These are phyloP conservation scores for Cryphonectria parasitica DNA, from an alignment of 2,329 filamentous ascomycete genomes.

Conservation along the genomic window DNA sequence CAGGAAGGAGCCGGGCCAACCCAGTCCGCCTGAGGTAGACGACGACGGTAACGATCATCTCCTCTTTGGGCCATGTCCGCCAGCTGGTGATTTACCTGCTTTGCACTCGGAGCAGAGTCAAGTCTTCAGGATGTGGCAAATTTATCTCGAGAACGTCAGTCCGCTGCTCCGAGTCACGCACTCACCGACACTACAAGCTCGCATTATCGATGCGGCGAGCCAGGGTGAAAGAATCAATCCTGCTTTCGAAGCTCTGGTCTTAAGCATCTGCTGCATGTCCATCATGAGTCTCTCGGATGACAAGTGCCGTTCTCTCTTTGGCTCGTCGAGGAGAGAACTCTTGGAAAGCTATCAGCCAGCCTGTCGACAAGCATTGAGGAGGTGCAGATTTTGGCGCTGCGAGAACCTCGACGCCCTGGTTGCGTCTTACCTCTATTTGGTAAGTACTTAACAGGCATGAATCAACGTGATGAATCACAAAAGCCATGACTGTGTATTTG, in stretches of 20 bases:
- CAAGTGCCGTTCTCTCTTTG: constrained; percentile 49
- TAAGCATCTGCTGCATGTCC: constrained; percentile 53
- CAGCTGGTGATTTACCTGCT: constrained; percentile 47
- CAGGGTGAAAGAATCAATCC: constrained; percentile 45
- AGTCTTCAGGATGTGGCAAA: constrained; percentile 59
- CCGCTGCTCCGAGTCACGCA: constrained; percentile 64
- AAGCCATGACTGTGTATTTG: no score
- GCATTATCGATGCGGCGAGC: constrained; percentile 54
- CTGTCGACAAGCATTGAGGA: constrained; percentile 57
- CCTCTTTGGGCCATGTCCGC: constrained; percentile 53
- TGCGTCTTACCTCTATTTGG: constrained; percentile 60
- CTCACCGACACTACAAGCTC: constrained; percentile 55
- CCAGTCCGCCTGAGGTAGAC: neutral
- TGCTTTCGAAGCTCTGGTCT: constrained; percentile 59
- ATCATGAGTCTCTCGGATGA: constrained; percentile 46
- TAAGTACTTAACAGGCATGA: constrained; percentile 40
- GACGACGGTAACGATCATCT: constrained; percentile 47
- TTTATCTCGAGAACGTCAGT: constrained; percentile 62
- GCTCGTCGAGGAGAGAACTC: constrained; percentile 45
- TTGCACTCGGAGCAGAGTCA: constrained; percentile 54
- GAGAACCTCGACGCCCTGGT: constrained; percentile 58
- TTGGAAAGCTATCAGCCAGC: constrained; percentile 50
- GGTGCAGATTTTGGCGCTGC: constrained; percentile 53
- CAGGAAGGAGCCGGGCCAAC: neutral
- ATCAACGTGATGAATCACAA: rapidly evolving